Percentiles rank a stretch among this genome's conserved stretches.
Conservation (phyloP, 192 early-diverging fungal genomes). For the Backusella sp. region DNA sequence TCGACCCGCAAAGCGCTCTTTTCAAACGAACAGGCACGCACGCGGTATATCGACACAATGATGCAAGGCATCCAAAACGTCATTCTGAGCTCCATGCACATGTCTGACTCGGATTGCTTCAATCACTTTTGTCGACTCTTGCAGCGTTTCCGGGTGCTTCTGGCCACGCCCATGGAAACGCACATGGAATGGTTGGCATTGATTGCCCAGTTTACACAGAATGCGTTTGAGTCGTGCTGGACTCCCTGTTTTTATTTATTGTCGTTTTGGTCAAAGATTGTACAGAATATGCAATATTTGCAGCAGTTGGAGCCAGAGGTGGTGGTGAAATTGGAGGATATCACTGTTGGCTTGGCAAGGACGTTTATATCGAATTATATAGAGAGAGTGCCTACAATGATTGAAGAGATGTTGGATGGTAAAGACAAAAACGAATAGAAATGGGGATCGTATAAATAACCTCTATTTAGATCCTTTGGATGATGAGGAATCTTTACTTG, state of each 20-base stretch:
- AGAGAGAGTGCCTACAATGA: constrained; percentile 43
- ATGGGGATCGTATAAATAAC: not conserved
- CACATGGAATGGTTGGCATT: constrained; percentile 66
- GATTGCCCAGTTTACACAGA: constrained; percentile 60
- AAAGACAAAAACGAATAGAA: not conserved
- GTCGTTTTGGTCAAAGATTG: constrained; percentile 87
- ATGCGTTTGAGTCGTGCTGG: constrained; percentile 62
- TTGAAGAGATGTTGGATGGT: constrained; percentile 60
- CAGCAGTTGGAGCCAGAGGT: constrained; percentile 35
- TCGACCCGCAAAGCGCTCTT: constrained; percentile 87
- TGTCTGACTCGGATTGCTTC: constrained; percentile 75
- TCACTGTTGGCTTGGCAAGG: constrained; percentile 45
- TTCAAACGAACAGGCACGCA: constrained; percentile 62
- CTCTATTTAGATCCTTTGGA: constrained; percentile 54
- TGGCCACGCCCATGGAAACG: constrained; percentile 78
- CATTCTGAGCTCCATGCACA: constrained; percentile 51
- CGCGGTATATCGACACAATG: constrained; percentile 63
- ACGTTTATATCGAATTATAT: constrained; percentile 52
- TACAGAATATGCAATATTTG: constrained; percentile 51
- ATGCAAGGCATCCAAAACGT: constrained; percentile 69
- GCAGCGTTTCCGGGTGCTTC: constrained; percentile 70
- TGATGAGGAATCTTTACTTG: constrained; percentile 66
- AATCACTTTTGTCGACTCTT: constrained; percentile 84
- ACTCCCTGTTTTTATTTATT: constrained; percentile 68
- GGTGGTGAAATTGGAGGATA: constrained; percentile 46